Evolutionary conservation across 2,329 filamentous ascomycete genomes (phyloP).

Genomic region (Ascochyta koolunga): DNA sequence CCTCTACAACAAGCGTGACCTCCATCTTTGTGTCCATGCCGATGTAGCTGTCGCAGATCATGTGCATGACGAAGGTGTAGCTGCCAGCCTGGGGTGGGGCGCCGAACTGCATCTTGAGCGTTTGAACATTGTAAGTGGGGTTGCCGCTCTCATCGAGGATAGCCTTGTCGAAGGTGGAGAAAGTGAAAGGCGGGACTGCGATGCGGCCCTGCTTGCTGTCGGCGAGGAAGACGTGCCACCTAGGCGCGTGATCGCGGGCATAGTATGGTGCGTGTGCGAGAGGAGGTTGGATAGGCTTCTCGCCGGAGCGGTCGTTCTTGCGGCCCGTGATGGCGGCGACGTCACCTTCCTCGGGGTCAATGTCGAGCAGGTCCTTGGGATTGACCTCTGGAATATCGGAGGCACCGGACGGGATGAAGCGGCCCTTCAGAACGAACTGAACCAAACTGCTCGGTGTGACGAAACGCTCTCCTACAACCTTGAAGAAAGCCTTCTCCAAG

Average conservation of each 20-base stretch:
- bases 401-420: conserved; percentile 87
- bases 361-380: conserved; percentile 81
- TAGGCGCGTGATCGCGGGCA: conserved; percentile 83
- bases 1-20: conserved; percentile 86
- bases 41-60: conserved; percentile 93
- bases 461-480: conserved; percentile 91
- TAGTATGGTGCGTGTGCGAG: conserved; percentile 92
- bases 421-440: conserved; percentile 92
- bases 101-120: conserved; percentile 95
- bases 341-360: conserved; percentile 92
- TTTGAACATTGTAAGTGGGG: conserved; percentile 94
- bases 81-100: conserved; percentile 90
- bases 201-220: conserved; percentile 95
- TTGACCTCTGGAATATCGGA: conserved; percentile 75
- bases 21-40: conserved; percentile 93
- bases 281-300: conserved; percentile 74
- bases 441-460: conserved; percentile 93
- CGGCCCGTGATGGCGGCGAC: conserved; percentile 82
- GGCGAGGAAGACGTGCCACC: conserved; percentile 93
- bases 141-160: conserved; percentile 80
- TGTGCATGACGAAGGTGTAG: conserved; percentile 93
- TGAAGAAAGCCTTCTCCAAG: conserved; percentile 95
- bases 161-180: conserved; percentile 88
- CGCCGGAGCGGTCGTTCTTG: conserved; percentile 69
- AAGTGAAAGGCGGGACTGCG: conserved; percentile 95